Conservation (phyloP, 2,329 filamentous ascomycete genomes). For the Fusarium equiseti region DNA sequence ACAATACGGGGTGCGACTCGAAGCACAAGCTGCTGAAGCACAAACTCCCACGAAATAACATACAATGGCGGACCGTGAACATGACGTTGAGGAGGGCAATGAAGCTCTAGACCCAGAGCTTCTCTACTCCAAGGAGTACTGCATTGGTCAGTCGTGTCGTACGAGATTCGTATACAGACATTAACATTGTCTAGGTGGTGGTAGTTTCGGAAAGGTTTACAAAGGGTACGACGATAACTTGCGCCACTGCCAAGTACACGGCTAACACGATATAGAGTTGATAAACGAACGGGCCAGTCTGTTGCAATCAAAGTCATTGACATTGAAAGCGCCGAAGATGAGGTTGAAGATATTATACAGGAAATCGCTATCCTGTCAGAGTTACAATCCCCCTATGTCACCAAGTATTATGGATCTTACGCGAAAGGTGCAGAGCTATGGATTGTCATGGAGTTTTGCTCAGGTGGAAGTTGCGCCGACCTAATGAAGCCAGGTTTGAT, state of each 20-base stretch:
- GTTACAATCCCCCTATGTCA: slow-evolving; percentile 95
- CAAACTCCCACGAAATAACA: slow-evolving; percentile 17
- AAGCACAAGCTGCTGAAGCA: slow-evolving; percentile 19
- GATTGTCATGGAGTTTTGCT: slow-evolving; percentile 99
- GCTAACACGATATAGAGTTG: slow-evolving; percentile 71
- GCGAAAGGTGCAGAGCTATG: slow-evolving; percentile 95
- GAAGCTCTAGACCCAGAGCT: slow-evolving; percentile 82
- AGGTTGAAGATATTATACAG: slow-evolving; percentile 99
- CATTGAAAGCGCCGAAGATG: slow-evolving; percentile 98
- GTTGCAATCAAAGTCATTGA: slow-evolving; percentile 99
- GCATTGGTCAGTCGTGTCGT: slow-evolving; percentile 73
- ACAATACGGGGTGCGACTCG: not conserved
- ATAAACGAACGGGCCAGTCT: slow-evolving; percentile 90
- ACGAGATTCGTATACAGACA: not conserved
- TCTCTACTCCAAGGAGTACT: slow-evolving; percentile 92
- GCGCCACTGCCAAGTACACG: no score
- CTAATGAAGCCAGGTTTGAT: slow-evolving; percentile 94
- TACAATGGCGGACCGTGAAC: slow-evolving; percentile 63
- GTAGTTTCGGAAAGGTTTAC: slow-evolving; percentile 98
- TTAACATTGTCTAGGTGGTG: slow-evolving; percentile 74
- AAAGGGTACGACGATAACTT: slow-evolving; percentile 76
- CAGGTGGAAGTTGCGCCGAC: slow-evolving; percentile 94
- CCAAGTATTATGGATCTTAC: slow-evolving; percentile 97
- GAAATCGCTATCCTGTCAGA: slow-evolving; percentile 98
- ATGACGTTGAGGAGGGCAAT: slow-evolving; percentile 61